These are phyloP conservation scores for Cubamyces lactineus DNA, from an alignment of 768 basidiomycete genomes.

Conservation along the genomic window DNA sequence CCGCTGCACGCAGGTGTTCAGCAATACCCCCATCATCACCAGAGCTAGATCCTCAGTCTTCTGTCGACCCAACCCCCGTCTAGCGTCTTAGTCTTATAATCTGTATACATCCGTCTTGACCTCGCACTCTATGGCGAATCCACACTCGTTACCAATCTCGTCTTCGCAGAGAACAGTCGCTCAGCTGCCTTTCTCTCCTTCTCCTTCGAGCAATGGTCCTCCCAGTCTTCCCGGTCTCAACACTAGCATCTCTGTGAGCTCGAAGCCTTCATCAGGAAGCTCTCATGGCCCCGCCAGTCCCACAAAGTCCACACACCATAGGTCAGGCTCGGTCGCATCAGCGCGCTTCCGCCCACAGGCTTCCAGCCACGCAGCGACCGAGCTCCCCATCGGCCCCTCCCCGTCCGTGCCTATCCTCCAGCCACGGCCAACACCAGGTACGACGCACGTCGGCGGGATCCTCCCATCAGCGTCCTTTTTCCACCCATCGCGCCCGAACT, in stretches of 20 bases:
- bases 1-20: conserved; percentile 24
- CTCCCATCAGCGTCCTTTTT: conserved; percentile 83
- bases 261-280: conserved; percentile 26
- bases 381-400: conserved; percentile 27
- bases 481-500: conserved; percentile 62
- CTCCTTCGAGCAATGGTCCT: conserved; percentile 27
- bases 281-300: conserved; percentile 27
- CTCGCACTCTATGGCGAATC: conserved; percentile 30
- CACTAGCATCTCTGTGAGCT: conserved; percentile 18
- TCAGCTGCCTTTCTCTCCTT: conserved; percentile 34
- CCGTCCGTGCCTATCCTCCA: conserved; percentile 28
- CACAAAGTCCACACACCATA: conserved; percentile 20
- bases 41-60: background rate
- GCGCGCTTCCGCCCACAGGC: conserved; percentile 20
- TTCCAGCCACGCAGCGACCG: conserved; percentile 12
- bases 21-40: conserved; percentile 11
- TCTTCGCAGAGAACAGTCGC: conserved; percentile 28
- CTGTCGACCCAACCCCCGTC: background rate
- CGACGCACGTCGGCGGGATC: conserved; percentile 72
- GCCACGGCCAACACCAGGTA: conserved; percentile 24
- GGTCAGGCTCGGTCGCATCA: conserved; percentile 22
- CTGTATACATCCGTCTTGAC: conserved; percentile 27
- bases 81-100: conserved; percentile 18
- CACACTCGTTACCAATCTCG: conserved; percentile 35
- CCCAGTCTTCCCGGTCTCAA: conserved; percentile 24